phyloP scores from a whole-genome alignment of 345 rosid genomes.

The Boechera retrofracta region DNA sequence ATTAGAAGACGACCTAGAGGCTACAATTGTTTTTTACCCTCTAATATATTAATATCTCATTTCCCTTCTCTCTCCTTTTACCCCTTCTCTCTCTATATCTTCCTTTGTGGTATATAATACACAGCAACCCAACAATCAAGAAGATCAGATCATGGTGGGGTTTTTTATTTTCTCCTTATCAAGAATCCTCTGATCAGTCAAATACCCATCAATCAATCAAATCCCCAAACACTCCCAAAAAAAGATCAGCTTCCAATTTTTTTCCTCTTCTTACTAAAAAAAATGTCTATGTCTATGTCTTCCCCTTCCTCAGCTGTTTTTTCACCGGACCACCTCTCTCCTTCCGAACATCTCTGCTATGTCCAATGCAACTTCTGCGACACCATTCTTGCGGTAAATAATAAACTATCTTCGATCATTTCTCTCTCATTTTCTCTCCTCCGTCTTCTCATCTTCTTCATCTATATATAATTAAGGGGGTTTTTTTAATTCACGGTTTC shows the following conservation, averaged over 20 bases:
- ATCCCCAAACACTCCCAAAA: constrained; percentile 54
- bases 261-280: constrained; percentile 33
- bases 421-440: constrained; percentile 18
- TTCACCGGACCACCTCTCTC: constrained; percentile 90
- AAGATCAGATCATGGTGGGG: constrained; percentile 65
- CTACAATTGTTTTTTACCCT: constrained; percentile 26
- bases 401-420: background rate
- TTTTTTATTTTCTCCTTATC: constrained; percentile 54
- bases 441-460: constrained; percentile 11
- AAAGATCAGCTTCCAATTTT: constrained; percentile 37
- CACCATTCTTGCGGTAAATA: constrained; percentile 85
- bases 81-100: constrained; percentile 35
- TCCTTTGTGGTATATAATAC: constrained; percentile 45
- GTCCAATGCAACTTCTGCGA: constrained; percentile 95
- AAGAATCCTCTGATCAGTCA: constrained; percentile 66
- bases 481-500: background rate
- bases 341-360: constrained; percentile 96
- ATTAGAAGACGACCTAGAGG: constrained; percentile 41
- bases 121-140: constrained; percentile 65
- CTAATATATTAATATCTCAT: constrained; percentile 48
- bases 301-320: constrained; percentile 75
- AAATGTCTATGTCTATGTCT: constrained; percentile 51
- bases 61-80: constrained; percentile 30
- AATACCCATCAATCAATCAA: constrained; percentile 72
- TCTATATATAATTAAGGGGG: background rate